phyloP scores from a whole-genome alignment of 1,139 yeast genomes.

The Candida sp. region DNA sequence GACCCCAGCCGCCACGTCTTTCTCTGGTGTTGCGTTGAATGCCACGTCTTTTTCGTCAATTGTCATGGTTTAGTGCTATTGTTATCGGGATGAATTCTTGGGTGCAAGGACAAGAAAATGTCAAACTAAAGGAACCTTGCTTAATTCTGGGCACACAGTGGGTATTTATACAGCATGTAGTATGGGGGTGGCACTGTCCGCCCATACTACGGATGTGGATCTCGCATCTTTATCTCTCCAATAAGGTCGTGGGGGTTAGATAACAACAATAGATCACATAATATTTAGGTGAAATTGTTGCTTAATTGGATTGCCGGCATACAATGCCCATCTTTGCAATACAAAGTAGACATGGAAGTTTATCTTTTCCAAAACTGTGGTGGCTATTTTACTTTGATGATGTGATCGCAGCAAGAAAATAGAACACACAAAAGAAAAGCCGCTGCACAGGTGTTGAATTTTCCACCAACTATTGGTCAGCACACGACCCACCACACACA shows the following conservation, averaged over 20 bases:
- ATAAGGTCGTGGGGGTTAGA: background rate
- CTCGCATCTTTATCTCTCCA: background rate
- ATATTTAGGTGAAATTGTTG: background rate
- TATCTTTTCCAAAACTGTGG: background rate
- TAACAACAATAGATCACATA: background rate
- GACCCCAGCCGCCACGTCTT: background rate
- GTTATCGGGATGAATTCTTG: background rate
- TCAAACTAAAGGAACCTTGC: background rate
- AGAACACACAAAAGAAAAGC: background rate
- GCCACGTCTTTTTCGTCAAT: background rate
- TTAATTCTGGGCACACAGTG: background rate
- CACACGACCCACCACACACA: too few relatives aligned
- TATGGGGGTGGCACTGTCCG: background rate
- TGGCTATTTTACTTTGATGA: slow-evolving; percentile 3
- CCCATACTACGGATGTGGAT: background rate
- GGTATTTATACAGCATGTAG: background rate
- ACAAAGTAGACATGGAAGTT: too few relatives aligned
- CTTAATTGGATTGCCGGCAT: background rate
- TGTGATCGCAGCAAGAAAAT: background rate
- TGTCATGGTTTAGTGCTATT: background rate
- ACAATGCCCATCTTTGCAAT: too few relatives aligned
- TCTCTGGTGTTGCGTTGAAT: background rate
- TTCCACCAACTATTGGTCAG: background rate
- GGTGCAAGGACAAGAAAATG: background rate
- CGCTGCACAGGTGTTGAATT: too few relatives aligned